phyloP scores from a whole-genome alignment of 345 rosid genomes.

The Toxicodendron radicans region DNA sequence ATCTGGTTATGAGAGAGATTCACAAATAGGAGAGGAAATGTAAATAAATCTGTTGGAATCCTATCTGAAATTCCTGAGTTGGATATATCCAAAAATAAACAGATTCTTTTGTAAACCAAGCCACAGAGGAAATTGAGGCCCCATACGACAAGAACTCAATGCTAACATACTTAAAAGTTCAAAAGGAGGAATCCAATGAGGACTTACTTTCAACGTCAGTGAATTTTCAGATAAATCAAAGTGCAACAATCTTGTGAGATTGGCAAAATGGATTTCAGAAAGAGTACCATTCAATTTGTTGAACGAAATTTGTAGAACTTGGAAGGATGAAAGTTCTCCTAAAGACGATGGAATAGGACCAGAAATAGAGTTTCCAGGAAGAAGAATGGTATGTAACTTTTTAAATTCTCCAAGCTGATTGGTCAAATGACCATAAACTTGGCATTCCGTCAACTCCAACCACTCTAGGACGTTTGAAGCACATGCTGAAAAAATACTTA shows the following conservation, averaged over 20 bases:
- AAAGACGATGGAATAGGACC: neutral
- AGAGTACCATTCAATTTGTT: slow-evolving; percentile 2
- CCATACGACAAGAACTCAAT: too few relatives aligned
- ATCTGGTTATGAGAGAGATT: slow-evolving; percentile 35
- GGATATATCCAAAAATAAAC: too few relatives aligned
- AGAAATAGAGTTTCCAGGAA: neutral
- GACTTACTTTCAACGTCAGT: too few relatives aligned
- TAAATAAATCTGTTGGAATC: too few relatives aligned
- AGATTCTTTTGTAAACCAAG: too few relatives aligned
- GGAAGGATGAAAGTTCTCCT: neutral
- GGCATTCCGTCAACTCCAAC: neutral
- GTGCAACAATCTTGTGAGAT: slow-evolving; percentile 28
- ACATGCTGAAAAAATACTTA: neutral
- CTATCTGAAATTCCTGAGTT: too few relatives aligned
- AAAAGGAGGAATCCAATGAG: too few relatives aligned
- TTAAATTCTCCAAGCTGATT: neutral
- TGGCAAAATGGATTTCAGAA: slow-evolving; percentile 25
- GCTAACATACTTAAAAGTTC: too few relatives aligned
- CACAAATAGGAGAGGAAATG: neutral
- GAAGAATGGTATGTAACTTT: neutral
- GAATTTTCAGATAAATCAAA: neutral
- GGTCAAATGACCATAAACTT: neutral
- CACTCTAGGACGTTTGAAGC: neutral
- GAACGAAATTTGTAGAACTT: neutral
- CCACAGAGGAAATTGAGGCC: too few relatives aligned